These are phyloP conservation scores for Acacia concinna DNA, from an alignment of 331 rosid species.

Conservation along the genomic window DNA sequence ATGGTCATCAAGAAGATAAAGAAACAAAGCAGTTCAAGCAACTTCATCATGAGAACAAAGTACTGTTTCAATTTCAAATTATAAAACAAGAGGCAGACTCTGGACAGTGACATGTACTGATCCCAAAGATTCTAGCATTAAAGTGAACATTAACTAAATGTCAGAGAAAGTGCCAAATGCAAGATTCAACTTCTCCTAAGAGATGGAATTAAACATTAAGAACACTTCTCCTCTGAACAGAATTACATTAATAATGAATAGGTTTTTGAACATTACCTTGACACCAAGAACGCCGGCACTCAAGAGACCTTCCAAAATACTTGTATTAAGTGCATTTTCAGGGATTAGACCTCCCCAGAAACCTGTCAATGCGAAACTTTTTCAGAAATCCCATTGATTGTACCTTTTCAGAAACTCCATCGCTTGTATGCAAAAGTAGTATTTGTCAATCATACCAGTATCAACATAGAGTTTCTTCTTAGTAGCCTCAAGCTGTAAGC, in stretches of 20 bases:
- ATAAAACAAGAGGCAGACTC: constrained; percentile 19
- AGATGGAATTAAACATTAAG: not conserved
- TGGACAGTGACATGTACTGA: constrained; percentile 15
- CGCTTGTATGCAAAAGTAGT: constrained; percentile 18
- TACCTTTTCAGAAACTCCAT: constrained; percentile 21
- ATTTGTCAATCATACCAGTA: constrained; percentile 64
- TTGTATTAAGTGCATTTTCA: constrained; percentile 76
- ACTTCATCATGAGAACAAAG: not conserved
- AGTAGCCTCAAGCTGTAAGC: constrained; percentile 68
- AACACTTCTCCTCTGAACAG: constrained; percentile 19
- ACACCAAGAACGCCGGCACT: constrained; percentile 88
- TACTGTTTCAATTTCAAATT: constrained; percentile 14
- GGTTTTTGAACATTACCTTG: constrained; percentile 59
- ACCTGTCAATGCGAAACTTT: constrained; percentile 52
- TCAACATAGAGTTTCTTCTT: constrained; percentile 72
- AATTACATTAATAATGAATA: not conserved
- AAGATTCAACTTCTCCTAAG: not conserved
- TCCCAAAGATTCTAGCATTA: constrained; percentile 8
- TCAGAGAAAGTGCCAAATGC: not conserved
- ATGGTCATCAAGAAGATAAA: not conserved
- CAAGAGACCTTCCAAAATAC: constrained; percentile 79
- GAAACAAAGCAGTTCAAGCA: constrained; percentile 4
- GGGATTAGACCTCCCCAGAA: constrained; percentile 99
- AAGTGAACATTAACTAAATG: not conserved
- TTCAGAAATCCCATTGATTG: constrained; percentile 25